Evolutionary conservation across 805 yeast species (phyloP), one percentile per base, ranked within the genome.

Genomic region (Naumovozyma baii): DNA sequence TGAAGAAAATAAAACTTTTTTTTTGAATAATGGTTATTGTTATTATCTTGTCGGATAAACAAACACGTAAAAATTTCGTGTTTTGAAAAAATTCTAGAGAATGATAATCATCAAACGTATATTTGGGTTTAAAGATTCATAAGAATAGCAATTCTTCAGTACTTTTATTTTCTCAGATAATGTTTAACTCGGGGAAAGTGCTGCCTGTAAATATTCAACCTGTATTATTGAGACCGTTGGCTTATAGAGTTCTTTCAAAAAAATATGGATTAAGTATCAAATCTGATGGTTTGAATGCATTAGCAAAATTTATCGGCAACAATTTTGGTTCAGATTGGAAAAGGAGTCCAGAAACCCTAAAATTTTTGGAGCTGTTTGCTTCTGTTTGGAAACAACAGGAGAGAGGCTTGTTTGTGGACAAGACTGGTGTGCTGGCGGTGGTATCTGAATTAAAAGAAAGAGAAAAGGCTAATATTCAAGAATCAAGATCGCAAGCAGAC

Each of bases 201-300:
- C 69, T 88, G 10, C 96, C 96, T 0, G 78, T 85, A 2, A 71
- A 72, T 41, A 74, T 90, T 2, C 83, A 78, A 39, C 85, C 96
- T 0, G 75, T 90, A 0, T 83, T 83, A 52, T 66, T 92, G 33
- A 73, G 98, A 34, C 98, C 98, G 1, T 64, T 90, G 36, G 96
- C 96, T 0, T 92, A 88, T 59, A 68, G 98, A 31, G 74, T 90
- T 1, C 61, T 92, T 7, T 84, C 97, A 3, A 90, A 87, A 61
- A 92, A 90, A 55, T 90, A 86, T 57, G 96, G 96, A 0, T 71
- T 92, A 20, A 87, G 87, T 58, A 74, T 92, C 46, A 86, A 90
- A 52, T 79, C 96, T 0, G 80, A 83, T 46, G 97, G 96, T 0
- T 66, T 92, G 13, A 73, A 69, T 33, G 72, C 73, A 1, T 63